Percentiles rank a stretch among this genome's conserved stretches.
Conservation (phyloP, 805 yeast species). For the Saccharomycopsis sp. region DNA sequence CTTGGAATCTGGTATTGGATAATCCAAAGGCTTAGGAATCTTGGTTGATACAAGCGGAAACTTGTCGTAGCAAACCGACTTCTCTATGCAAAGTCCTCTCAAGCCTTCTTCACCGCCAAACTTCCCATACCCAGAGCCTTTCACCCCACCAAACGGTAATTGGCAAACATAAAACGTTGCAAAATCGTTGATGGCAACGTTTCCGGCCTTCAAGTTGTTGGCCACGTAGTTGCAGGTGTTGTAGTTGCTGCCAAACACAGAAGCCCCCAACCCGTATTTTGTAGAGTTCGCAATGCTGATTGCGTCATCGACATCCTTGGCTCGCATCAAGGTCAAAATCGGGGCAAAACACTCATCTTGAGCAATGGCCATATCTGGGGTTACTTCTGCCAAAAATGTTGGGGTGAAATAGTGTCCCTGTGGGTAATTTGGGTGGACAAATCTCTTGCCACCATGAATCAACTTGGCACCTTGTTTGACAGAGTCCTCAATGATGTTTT, state of each 20-base stretch:
- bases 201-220: constrained; percentile 64
- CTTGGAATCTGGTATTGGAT: constrained; percentile 74
- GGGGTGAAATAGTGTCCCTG: constrained; percentile 93
- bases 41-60: constrained; percentile 68
- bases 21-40: constrained; percentile 85
- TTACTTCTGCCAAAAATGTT: constrained; percentile 77
- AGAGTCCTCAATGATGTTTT: constrained; percentile 61
- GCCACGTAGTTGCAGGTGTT: constrained; percentile 54
- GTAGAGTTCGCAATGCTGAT: constrained; percentile 73
- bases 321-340: constrained; percentile 69
- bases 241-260: constrained; percentile 70
- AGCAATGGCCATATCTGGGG: constrained; percentile 68
- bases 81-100: constrained; percentile 78
- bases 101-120: constrained; percentile 98
- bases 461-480: constrained; percentile 74
- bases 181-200: constrained; percentile 94
- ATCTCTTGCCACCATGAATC: constrained; percentile 72
- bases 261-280: constrained; percentile 84
- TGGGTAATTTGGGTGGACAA: constrained; percentile 84
- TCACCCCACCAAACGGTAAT: constrained; percentile 92
- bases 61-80: constrained; percentile 80
- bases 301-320: constrained; percentile 56
- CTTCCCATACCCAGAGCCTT: constrained; percentile 92
- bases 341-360: constrained; percentile 95
- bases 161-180: constrained; percentile 95